Base-by-base conservation (phyloP, 2,329 filamentous ascomycete genomes). In the Sporothrix pseudoabietina region DNA sequence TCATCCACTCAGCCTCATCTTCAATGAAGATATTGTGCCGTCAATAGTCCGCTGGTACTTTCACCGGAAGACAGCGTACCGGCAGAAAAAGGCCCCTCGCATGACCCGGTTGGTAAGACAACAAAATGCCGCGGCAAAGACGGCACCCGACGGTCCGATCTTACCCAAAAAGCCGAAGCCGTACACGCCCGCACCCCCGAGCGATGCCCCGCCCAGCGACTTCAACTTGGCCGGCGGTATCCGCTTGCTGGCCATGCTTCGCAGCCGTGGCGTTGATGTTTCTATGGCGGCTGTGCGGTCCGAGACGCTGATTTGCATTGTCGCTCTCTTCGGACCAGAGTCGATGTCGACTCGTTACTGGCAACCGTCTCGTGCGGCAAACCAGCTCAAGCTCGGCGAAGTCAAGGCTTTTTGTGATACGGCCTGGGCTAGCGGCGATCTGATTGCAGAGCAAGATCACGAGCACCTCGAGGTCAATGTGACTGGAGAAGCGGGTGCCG, bases 1-100 rank as follows among this genome's bases (percentile, higher is more conserved):
- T 14, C 87, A 88, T 73, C 87, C 87, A 1, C 72, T 88, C 7
- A 82, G 81, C 55, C 80, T 80, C 52, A 79, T 88, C 26, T 87
- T 88, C 75, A 79, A 82, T 57, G 69, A 75, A 12, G 65, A 55
- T 4, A 30, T 76, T 32, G 47, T 72, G 0, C 41, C 44, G 39
- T 68, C 72, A 9, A 70, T 76, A 3, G 76, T 77, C 16, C 75
- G 75, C 49, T 86, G 83, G 81, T 82, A 83, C 0, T 87, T 87
- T 72, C 80, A 84, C 72, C 78, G 81, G 69, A 80, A 78, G 14
- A 71, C 81, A 32, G 78, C 79, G 2, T 76, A 76, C 44, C 71
- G 70, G 16, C 71, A 71, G 12, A 68, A 66, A 32, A 63, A 69
- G 30, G n/a, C 22, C 3, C 26, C 30, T 19, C 66, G 66, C 5